A percentile compares a stretch with the other conserved stretches of the same genome.
These are phyloP conservation scores for Pyracantha coccinea DNA, from an alignment of 331 rosid species.

Conservation along the genomic window DNA sequence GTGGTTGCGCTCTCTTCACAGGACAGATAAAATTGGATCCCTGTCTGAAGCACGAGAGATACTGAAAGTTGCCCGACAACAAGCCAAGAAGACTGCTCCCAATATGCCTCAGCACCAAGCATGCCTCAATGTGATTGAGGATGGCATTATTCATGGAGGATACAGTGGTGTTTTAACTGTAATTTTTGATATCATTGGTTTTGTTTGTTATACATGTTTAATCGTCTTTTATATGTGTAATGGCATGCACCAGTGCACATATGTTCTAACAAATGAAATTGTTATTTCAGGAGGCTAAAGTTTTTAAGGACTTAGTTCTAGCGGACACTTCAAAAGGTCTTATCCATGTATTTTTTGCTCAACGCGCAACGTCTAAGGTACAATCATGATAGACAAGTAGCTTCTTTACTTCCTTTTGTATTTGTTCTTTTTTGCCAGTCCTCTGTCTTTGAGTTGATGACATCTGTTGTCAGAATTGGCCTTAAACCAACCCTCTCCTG, in stretches of 20 bases:
- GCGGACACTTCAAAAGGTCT: conserved; percentile 84
- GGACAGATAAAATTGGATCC: conserved; percentile 70
- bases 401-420: not conserved
- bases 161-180: conserved; percentile 89
- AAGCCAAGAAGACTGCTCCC: conserved; percentile 66
- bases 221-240: not conserved
- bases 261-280: conserved; percentile 20
- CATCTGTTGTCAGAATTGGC: not conserved
- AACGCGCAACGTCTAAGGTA: conserved; percentile 87
- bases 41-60: conserved; percentile 61
- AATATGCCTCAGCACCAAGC: conserved; percentile 91
- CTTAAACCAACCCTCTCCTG: not conserved
- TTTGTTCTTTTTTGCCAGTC: not conserved
- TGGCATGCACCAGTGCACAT: not conserved
- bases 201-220: not conserved
- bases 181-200: conserved; percentile 10
- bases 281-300: conserved; percentile 73
- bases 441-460: not conserved
- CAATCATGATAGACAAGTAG: conserved; percentile 9
- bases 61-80: conserved; percentile 57
- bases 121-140: conserved; percentile 85
- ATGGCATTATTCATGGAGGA: conserved; percentile 84
- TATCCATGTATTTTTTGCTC: conserved; percentile 84
- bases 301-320: conserved; percentile 51
- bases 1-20: conserved; percentile 81